Conservation (phyloP, 305 asterid genomes). For the Fraxinus albicans region DNA sequence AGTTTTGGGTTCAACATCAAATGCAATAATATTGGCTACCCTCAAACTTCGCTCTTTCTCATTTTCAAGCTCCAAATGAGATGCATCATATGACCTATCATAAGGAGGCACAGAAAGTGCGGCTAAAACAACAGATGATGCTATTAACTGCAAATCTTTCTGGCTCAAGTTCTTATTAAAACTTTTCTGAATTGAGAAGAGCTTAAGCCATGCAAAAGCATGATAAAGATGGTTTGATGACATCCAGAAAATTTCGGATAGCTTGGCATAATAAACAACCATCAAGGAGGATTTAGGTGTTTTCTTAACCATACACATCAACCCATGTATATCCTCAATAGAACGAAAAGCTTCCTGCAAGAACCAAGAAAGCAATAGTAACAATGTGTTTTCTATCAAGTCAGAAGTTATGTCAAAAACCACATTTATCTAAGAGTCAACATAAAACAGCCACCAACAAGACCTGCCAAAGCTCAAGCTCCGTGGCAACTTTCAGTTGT, state of each 20-base stretch:
- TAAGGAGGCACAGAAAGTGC: constrained; percentile 89
- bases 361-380: not conserved
- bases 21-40: constrained; percentile 75
- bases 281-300: constrained; percentile 80
- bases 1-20: constrained; percentile 66
- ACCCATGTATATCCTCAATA: constrained; percentile 82
- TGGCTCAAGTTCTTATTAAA: constrained; percentile 85
- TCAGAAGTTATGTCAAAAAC: not conserved
- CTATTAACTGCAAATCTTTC: constrained; percentile 89
- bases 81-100: constrained; percentile 67
- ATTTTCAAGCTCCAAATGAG: constrained; percentile 87
- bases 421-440: not conserved
- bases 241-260: constrained; percentile 91
- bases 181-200: constrained; percentile 84
- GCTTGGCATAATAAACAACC: constrained; percentile 91
- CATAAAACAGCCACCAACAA: constrained; percentile 9
- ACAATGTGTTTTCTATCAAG: constrained; percentile 7
- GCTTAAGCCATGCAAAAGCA: constrained; percentile 98
- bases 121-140: constrained; percentile 90
- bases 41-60: constrained; percentile 71
- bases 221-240: constrained; percentile 89
- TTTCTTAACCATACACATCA: constrained; percentile 90
- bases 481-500: constrained; percentile 93
- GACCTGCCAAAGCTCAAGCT: constrained; percentile 98
- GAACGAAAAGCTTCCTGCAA: constrained; percentile 92